phyloP scores from a whole-genome alignment of 192 early-diverging fungal genomes.

The Gryganskiella cystojenkinii region DNA sequence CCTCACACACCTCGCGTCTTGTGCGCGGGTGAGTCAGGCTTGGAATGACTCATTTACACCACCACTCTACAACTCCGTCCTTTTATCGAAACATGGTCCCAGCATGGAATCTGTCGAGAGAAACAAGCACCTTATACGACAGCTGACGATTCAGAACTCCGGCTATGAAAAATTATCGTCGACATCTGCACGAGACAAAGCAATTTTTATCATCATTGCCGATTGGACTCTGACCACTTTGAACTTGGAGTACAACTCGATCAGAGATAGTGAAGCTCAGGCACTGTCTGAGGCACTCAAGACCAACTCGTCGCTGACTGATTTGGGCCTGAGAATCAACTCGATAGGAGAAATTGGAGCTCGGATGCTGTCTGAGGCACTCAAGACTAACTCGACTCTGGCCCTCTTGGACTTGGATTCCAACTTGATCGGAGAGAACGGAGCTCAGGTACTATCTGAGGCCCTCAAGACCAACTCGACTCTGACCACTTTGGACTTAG shows the following conservation, averaged over 20 bases:
- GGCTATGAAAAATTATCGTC: not conserved
- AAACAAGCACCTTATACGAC: not conserved
- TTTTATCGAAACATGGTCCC: not conserved
- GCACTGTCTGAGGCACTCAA: conserved; percentile 14
- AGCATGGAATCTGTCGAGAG: conserved; percentile 1
- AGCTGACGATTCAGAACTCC: not conserved
- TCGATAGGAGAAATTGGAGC: not conserved
- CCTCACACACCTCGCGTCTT: not conserved
- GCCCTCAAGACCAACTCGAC: too few relatives aligned
- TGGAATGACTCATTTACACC: conserved; percentile 1
- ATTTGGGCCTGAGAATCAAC: not conserved
- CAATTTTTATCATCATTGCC: not conserved
- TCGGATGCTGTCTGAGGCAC: not conserved
- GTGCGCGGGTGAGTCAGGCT: not conserved
- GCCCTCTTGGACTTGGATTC: too few relatives aligned
- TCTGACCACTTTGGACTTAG: too few relatives aligned
- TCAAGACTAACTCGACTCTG: conserved; percentile 21
- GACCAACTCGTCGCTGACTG: conserved; percentile 16
- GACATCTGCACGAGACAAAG: not conserved
- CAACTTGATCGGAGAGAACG: not conserved
- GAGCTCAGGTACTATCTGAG: too few relatives aligned
- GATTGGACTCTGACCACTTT: too few relatives aligned
- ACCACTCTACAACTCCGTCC: too few relatives aligned
- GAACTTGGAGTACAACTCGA: too few relatives aligned
- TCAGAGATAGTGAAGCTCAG: not conserved